Conservation (phyloP, 345 rosid genomes). For the Adansonia digitata region DNA sequence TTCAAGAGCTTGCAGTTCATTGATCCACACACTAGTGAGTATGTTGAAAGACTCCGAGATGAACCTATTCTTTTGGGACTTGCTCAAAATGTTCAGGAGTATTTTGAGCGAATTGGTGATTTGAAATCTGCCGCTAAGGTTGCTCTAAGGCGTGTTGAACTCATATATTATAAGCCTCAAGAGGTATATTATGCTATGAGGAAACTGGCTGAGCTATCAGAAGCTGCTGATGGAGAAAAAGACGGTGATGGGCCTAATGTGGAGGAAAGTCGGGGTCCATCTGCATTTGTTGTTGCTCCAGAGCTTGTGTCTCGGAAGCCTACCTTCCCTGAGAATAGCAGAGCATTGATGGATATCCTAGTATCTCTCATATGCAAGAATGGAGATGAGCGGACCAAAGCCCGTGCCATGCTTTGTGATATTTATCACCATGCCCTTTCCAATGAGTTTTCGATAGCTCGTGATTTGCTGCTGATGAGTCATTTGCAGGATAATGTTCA, state of each 20-base stretch:
- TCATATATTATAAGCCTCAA: slow-evolving; percentile 87
- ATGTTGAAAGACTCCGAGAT: slow-evolving; percentile 78
- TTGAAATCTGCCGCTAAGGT: slow-evolving; percentile 81
- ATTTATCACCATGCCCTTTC: slow-evolving; percentile 84
- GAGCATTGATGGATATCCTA: slow-evolving; percentile 79
- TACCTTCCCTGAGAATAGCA: slow-evolving; percentile 75
- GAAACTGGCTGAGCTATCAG: slow-evolving; percentile 66
- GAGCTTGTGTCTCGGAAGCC: slow-evolving; percentile 90
- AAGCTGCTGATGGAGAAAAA: slow-evolving; percentile 23
- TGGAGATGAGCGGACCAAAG: slow-evolving; percentile 97
- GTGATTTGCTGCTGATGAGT: slow-evolving; percentile 92
- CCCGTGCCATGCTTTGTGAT: slow-evolving; percentile 97
- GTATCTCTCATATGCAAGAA: slow-evolving; percentile 78
- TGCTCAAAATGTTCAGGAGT: slow-evolving; percentile 88
- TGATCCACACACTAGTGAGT: slow-evolving; percentile 96
- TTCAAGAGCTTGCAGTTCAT: slow-evolving; percentile 94
- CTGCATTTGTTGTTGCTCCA: slow-evolving; percentile 64
- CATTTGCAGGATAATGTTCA: slow-evolving; percentile 87
- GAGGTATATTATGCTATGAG: slow-evolving; percentile 95
- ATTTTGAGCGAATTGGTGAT: slow-evolving; percentile 60
- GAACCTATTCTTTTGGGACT: slow-evolving; percentile 81
- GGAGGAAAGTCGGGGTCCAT: slow-evolving; percentile 64
- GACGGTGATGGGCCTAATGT: slow-evolving; percentile 29
- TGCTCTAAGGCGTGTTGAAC: slow-evolving; percentile 78
- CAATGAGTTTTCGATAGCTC: slow-evolving; percentile 66